These are phyloP conservation scores for Carex scoparia DNA, from an alignment of 176 grass and related monocot genomes.

Conservation along the genomic window DNA sequence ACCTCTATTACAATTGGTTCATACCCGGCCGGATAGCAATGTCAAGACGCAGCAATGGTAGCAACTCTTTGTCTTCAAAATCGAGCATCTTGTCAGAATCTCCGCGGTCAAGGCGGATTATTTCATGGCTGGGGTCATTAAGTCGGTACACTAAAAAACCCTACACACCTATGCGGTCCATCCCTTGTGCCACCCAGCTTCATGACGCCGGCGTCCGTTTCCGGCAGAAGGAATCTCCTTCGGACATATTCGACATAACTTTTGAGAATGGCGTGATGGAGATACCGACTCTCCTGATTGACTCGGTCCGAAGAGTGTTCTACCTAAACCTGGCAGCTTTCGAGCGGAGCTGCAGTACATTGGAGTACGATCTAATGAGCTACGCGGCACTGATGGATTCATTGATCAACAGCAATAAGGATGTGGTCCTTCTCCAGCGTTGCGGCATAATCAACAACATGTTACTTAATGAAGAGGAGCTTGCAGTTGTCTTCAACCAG, in stretches of 20 bases:
- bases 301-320: slow-evolving; percentile 14
- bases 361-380: slow-evolving; percentile 13
- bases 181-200: slow-evolving; percentile 21
- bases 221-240: background rate
- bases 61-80: background rate
- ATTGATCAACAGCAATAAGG: background rate
- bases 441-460: slow-evolving; percentile 24
- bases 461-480: slow-evolving; percentile 22
- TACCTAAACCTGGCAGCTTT: slow-evolving; percentile 16
- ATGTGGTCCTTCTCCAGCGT: slow-evolving; percentile 23
- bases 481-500: slow-evolving; percentile 18
- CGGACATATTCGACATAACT: slow-evolving; percentile 9
- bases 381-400: slow-evolving; percentile 14
- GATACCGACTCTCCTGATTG: slow-evolving; percentile 18
- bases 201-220: slow-evolving; percentile 21
- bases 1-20: slow-evolving; percentile 19
- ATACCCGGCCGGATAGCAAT: background rate
- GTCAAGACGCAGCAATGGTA: background rate
- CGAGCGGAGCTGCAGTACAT: background rate
- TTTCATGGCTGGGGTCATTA: slow-evolving; percentile 1
- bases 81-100: background rate
- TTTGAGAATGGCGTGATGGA: slow-evolving; percentile 23
- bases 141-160: background rate
- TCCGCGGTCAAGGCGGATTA: background rate
- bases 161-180: slow-evolving; percentile 8